Evolutionary conservation across 1,284 basidiomycete genomes (phyloP).

Genomic region (Trametes versicolor): DNA sequence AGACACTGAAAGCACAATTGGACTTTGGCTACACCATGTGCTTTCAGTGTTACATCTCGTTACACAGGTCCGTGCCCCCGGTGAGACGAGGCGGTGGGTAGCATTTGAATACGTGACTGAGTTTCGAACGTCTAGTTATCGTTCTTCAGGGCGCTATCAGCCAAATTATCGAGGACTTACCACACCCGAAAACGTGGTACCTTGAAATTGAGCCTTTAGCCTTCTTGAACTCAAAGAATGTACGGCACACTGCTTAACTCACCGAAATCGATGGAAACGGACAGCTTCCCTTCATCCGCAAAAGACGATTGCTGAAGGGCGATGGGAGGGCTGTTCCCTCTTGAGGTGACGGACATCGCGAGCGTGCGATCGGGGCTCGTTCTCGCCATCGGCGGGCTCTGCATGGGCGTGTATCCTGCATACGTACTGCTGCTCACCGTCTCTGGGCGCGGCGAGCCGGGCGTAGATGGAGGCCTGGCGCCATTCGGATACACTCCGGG

Average conservation of each 20-base stretch:
- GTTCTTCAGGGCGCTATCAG: constrained; percentile 3
- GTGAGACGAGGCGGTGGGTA: no score
- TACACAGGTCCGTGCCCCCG: no score
- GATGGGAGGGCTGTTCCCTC: constrained; percentile 33
- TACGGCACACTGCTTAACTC: constrained; percentile 35
- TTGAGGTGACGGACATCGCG: constrained; percentile 35
- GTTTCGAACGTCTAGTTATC: neutral
- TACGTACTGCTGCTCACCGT: constrained; percentile 20
- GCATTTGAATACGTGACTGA: neutral
- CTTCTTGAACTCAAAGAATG: constrained; percentile 10
- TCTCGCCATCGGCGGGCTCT: constrained; percentile 28
- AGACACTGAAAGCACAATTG: no score
- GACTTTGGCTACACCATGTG: no score
- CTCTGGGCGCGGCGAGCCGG: constrained; percentile 25
- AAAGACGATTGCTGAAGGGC: constrained; percentile 33
- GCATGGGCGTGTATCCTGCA: constrained; percentile 17
- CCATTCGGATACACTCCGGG: constrained; percentile 33
- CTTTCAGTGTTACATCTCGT: no score
- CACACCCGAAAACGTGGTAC: constrained; percentile 85
- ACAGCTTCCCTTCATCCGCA: constrained; percentile 71
- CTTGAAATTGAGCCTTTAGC: constrained; percentile 46
- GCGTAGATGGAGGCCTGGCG: constrained; percentile 23
- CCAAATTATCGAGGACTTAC: constrained; percentile 53
- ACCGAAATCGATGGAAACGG: constrained; percentile 85
- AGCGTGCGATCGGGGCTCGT: constrained; percentile 35